A percentile compares a stretch with the other conserved stretches of the same genome.
Evolutionary conservation across 1,284 basidiomycete species (phyloP).

Genomic region (Rhodotorula sp.): DNA sequence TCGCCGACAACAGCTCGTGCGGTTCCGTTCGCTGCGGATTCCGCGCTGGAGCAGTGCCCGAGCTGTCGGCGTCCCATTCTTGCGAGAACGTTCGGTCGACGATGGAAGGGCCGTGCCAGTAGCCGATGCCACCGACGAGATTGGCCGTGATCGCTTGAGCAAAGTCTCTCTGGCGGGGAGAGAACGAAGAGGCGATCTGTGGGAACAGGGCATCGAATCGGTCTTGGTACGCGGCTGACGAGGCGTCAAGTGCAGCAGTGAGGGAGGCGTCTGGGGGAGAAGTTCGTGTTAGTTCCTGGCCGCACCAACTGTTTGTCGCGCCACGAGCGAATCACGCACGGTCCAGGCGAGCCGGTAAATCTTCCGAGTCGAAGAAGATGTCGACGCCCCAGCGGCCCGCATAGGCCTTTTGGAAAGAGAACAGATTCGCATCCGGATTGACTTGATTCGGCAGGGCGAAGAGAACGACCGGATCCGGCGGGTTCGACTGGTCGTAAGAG

Average conservation of each 20-base stretch:
- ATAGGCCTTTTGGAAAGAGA: constrained; percentile 76
- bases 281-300: background rate
- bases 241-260: constrained; percentile 65
- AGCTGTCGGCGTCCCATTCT: constrained; percentile 65
- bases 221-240: constrained; percentile 62
- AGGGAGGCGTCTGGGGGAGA: constrained; percentile 46
- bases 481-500: constrained; percentile 56
- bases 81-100: constrained; percentile 78
- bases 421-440: constrained; percentile 71
- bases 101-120: constrained; percentile 88
- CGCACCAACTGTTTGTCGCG: too few species aligned
- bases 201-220: constrained; percentile 71
- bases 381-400: constrained; percentile 82
- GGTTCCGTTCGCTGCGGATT: constrained; percentile 67
- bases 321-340: constrained; percentile 28
- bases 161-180: constrained; percentile 58
- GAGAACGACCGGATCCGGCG: constrained; percentile 74
- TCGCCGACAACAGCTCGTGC: constrained; percentile 78
- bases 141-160: constrained; percentile 86
- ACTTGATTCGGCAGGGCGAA: constrained; percentile 73
- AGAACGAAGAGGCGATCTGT: constrained; percentile 57
- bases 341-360: constrained; percentile 62
- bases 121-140: constrained; percentile 85
- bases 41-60: constrained; percentile 22
- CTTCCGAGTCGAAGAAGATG: constrained; percentile 72